A percentile compares a stretch with the other conserved stretches of the same genome.
phyloP scores from a whole-genome alignment of 805 yeast species.

The Teunomyces pallodes region DNA sequence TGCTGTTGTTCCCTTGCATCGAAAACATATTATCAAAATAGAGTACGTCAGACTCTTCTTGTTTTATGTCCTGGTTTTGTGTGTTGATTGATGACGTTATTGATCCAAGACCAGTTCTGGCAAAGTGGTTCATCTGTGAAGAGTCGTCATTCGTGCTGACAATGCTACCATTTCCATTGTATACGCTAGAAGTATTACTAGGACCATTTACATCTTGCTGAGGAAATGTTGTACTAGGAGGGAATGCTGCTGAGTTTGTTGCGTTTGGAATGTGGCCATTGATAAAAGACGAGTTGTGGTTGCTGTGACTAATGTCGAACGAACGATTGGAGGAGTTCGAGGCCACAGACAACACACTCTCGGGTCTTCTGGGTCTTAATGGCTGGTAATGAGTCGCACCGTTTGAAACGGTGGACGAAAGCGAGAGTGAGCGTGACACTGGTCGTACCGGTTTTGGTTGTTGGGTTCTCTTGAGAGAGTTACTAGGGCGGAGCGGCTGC shows the following conservation, averaged over 20 bases:
- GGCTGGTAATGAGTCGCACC: conserved; percentile 19
- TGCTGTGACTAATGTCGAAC: conserved; percentile 7
- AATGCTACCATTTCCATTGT: conserved; percentile 2
- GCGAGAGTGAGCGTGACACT: neutral
- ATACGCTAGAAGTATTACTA: conserved; percentile 3
- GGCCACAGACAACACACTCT: conserved; percentile 38
- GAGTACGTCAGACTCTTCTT: conserved; percentile 4
- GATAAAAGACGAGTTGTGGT: conserved; percentile 9
- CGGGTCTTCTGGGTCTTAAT: conserved; percentile 35
- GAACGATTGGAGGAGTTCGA: conserved; percentile 33
- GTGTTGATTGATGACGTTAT: conserved; percentile 1
- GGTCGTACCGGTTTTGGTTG: conserved; percentile 23
- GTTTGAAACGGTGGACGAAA: conserved; percentile 1
- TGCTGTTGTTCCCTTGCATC: neutral
- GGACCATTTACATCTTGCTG: conserved; percentile 1
- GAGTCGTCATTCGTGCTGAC: conserved; percentile 5
- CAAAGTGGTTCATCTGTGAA: conserved; percentile 10
- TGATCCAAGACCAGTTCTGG: conserved; percentile 12
- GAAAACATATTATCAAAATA: conserved; percentile 6
- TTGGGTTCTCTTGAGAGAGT: conserved; percentile 11
- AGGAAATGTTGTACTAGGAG: conserved; percentile 9
- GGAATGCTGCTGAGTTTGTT: conserved; percentile 14
- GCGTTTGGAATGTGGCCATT: conserved; percentile 13
- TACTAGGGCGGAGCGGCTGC: neutral
- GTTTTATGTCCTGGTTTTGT: neutral